Base-by-base conservation (phyloP, 805 yeast species). In the Candida verbasci region DNA sequence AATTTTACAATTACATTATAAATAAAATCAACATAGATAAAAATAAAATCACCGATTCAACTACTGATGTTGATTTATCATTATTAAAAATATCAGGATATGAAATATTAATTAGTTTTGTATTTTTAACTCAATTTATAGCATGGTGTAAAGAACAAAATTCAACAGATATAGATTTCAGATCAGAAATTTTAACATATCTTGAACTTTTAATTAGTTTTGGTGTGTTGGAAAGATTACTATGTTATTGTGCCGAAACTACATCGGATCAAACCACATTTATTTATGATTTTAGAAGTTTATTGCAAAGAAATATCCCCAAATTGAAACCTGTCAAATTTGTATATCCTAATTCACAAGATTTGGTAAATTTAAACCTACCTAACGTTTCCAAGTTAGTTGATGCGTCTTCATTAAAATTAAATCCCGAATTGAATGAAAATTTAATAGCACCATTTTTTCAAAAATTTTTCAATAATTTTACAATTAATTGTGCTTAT, bases 171-270 rank as follows among this genome's bases (percentile, higher is more conserved):
- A 59, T 65, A 21, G 80, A 80, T 43, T 82, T 81, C 46, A 71
- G 71, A 27, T 60, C 60, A 17, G 72, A 70, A 29, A 75, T 82
- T 18, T 74, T 80, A 42, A 66, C 65, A 21, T 85, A 86, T 39
- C 71, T 82, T 62, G 74, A 74, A 24, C 55, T 60, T 33, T 70
- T 76, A 12, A 77, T 82, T 7, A 75, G 76, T 33, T 62, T 72
- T 21, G 93, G 91, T 26, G 86, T 86, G 0, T 59, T 83, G 45
- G 93, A 85, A 51, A 82, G 78, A 48, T 55, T 85, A 16, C 60
- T 85, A 47, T 70, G 77, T 15, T 61, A 75, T 28, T 56, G 82
- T 2, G 80, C 87, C 1, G 87, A 80, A 37, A 71, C 83, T 3
- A 38, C 60, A 0, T 58, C 70, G 2, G 52, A 58, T 0, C 41